Evolutionary conservation across 257 asterid genomes (phyloP).

Genomic region (Ligustrum vulgare): DNA sequence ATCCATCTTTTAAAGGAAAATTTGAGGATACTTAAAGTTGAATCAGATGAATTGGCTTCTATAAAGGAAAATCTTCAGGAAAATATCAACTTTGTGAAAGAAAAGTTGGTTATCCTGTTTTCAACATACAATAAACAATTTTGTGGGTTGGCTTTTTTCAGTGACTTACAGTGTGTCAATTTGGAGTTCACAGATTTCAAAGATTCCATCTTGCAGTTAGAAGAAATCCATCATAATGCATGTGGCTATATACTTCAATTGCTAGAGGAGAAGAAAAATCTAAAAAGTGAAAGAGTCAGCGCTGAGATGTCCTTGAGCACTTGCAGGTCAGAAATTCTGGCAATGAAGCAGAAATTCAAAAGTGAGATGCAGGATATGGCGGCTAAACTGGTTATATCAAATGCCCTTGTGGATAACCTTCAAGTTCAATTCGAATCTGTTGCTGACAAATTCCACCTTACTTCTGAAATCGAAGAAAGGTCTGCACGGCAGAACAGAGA

Average conservation of each 20-base stretch:
- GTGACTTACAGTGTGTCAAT: slow-evolving; percentile 30
- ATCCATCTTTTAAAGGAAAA: slow-evolving; percentile 50
- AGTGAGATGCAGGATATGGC: slow-evolving; percentile 46
- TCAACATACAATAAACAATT: slow-evolving; percentile 40
- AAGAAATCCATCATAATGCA: slow-evolving; percentile 56
- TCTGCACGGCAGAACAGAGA: slow-evolving; percentile 43
- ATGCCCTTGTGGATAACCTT: slow-evolving; percentile 70
- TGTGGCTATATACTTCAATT: slow-evolving; percentile 45
- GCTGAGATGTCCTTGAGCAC: slow-evolving; percentile 54
- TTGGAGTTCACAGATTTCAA: slow-evolving; percentile 38
- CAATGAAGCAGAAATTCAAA: slow-evolving; percentile 57
- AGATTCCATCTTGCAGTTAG: slow-evolving; percentile 54
- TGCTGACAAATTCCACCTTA: slow-evolving; percentile 51
- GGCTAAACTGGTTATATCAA: slow-evolving; percentile 53
- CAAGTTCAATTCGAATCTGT: slow-evolving; percentile 68
- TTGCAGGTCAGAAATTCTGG: slow-evolving; percentile 62
- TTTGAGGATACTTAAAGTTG: slow-evolving; percentile 38
- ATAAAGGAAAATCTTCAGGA: slow-evolving; percentile 55
- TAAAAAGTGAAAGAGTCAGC: slow-evolving; percentile 51
- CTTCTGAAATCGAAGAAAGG: slow-evolving; percentile 62
- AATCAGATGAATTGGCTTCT: slow-evolving; percentile 52
- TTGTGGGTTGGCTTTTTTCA: slow-evolving; percentile 24
- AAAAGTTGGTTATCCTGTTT: slow-evolving; percentile 51
- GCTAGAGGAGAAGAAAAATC: slow-evolving; percentile 62
- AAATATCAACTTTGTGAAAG: slow-evolving; percentile 46